Percentiles rank a stretch among this genome's conserved stretches.
Evolutionary conservation across 768 basidiomycete species (phyloP).

Genomic region (Chlorophyllum brunneum): DNA sequence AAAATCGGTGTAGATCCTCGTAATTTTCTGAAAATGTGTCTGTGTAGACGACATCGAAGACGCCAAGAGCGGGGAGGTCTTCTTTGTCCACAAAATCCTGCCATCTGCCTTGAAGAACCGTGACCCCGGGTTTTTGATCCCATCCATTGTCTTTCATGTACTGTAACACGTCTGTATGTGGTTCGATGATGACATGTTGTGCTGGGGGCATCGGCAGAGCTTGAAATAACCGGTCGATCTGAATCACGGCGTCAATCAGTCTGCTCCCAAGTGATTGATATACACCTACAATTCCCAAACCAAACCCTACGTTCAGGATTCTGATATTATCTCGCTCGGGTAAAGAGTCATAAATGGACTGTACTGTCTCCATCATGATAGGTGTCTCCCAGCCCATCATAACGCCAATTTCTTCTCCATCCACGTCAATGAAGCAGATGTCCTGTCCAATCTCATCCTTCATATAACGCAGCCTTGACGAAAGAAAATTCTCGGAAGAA

Average conservation of each 20-base stretch:
- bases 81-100: conserved; percentile 74
- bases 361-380: conserved; percentile 85
- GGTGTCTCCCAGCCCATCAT: conserved; percentile 99
- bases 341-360: conserved; percentile 53
- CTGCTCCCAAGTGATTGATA: neutral
- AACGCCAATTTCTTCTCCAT: conserved; percentile 83
- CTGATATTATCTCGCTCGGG: conserved; percentile 48
- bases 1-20: conserved; percentile 75
- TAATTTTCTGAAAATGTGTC: conserved; percentile 94
- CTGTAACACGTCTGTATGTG: conserved; percentile 87
- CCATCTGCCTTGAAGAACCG: conserved; percentile 89
- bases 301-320: conserved; percentile 90
- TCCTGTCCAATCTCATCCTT: conserved; percentile 75
- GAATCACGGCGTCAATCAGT: conserved; percentile 7
- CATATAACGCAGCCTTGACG: conserved; percentile 64
- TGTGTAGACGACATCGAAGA: conserved; percentile 87
- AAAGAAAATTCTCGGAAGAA: conserved; percentile 67
- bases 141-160: conserved; percentile 77
- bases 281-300: conserved; percentile 72
- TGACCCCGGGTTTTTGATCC: conserved; percentile 73
- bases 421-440: conserved; percentile 66
- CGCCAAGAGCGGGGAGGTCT: conserved; percentile 57
- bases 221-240: conserved; percentile 89
- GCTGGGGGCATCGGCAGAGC: conserved; percentile 51
- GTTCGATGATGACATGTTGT: conserved; percentile 88